Conservation (phyloP, 2,329 filamentous ascomycete species). For the Ceratocystis diversiconidia region DNA sequence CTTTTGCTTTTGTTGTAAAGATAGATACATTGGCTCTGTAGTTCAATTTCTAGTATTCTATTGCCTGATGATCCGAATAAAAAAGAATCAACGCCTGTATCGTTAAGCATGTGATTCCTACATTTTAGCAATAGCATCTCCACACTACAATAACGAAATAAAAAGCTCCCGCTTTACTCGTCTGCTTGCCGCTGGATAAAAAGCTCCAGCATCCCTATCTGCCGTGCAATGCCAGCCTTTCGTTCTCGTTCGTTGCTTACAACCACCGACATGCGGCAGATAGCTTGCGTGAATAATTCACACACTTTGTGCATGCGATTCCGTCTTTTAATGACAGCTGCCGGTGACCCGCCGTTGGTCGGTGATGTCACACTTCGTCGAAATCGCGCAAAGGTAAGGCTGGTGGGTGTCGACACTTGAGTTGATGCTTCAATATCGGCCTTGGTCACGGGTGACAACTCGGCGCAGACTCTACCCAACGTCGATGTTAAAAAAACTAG, state of each 20-base stretch:
- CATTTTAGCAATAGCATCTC: neutral
- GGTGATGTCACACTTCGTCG: constrained; percentile 24
- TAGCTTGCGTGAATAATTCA: constrained; percentile 46
- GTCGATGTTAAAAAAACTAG: constrained; percentile 80
- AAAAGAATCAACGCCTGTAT: neutral
- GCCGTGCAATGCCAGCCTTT: constrained; percentile 47
- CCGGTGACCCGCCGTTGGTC: constrained; percentile 10
- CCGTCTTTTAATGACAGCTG: constrained; percentile 35
- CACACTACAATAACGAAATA: neutral
- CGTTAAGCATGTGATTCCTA: neutral
- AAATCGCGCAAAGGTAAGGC: constrained; percentile 34
- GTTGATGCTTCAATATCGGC: constrained; percentile 16
- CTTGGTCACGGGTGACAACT: constrained; percentile 28
- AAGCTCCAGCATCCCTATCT: constrained; percentile 52
- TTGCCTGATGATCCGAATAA: neutral
- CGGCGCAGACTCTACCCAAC: constrained; percentile 40
- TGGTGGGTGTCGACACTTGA: constrained; percentile 9
- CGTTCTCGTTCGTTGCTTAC: constrained; percentile 38
- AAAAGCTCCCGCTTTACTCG: neutral
- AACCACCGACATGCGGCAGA: constrained; percentile 38
- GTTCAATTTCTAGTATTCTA: neutral
- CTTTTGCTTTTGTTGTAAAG: too few species aligned
- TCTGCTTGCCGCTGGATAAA: constrained; percentile 33
- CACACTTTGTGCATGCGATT: constrained; percentile 48
- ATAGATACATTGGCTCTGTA: neutral